Base-by-base conservation (phyloP, 306 rosid genomes). In the Luffa aegyptiaca region DNA sequence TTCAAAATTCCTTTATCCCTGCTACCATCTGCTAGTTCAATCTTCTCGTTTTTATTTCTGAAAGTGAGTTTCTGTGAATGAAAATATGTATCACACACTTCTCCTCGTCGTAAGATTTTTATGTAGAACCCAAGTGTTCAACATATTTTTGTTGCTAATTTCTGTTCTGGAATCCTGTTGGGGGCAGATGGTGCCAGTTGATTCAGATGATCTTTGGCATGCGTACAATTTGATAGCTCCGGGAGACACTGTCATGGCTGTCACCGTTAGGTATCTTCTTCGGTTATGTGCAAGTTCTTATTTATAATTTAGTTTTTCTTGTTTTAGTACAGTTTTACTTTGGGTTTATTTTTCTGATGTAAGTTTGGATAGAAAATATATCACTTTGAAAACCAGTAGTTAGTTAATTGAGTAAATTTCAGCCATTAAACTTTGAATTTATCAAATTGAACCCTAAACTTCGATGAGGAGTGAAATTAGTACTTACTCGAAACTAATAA, bases 151-250 rank as follows among this genome's bases (percentile, higher is more conserved):
- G 79, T 41, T 39, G 57, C n/a, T 53, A 70, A 31, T 69, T 86
- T 77, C 10, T 68, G 68, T 35, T 86, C 76, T 6, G 56, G n/a
- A 69, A 44, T 70, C 10, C 41, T 68, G 85, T 44, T 63, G 56
- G 42, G 42, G 14, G 53, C 80, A 95, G 99, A 95, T 95, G 99
- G 85, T 95, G 5, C 92, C 99, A 39, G 83, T 90, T 70, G 99
- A 95, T 87, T 80, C 97, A 1, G 99, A 95, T 86, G 99, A 95
- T 87, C 55, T 95, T 5, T 95, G 99, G 99, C 88, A 77, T 85
- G 99, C 85, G 5, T 95, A 83, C 87, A 95, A 95, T 87, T 81
- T 95, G 88, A 91, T 93, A 20, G 90, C 97, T 84, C 94, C 92
- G 0, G 97, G 97, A 36, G 99, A 95, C 69, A 80, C 90, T 26